These are phyloP conservation scores for Lachnellula arida DNA, from an alignment of 2,329 filamentous ascomycete species.

Conservation along the genomic window DNA sequence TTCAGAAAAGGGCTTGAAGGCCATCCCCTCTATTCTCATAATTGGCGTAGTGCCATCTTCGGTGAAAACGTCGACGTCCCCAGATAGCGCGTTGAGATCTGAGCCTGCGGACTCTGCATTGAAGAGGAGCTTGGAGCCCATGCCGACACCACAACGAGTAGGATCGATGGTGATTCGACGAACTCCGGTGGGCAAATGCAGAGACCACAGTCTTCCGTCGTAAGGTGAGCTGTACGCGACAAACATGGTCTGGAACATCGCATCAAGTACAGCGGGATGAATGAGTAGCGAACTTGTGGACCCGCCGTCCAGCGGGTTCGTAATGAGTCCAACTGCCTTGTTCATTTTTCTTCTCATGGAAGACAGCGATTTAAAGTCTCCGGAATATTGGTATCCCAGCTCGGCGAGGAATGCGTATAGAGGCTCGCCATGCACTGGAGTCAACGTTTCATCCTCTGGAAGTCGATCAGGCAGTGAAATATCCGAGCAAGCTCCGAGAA, in stretches of 20 bases:
- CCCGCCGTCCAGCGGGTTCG: neutral
- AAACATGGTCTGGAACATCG: constrained; percentile 50
- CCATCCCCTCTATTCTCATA: neutral
- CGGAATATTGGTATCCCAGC: neutral
- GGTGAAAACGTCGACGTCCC: constrained; percentile 5
- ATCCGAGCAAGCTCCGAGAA: neutral
- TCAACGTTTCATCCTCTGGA: neutral
- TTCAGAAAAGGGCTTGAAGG: constrained; percentile 1
- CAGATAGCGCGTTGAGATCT: neutral
- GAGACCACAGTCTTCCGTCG: constrained; percentile 10
- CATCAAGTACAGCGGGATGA: constrained; percentile 52
- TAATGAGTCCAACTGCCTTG: neutral
- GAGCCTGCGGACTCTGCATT: neutral
- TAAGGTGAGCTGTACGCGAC: constrained; percentile 9
- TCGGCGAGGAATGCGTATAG: neutral
- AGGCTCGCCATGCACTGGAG: neutral
- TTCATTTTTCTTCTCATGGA: neutral
- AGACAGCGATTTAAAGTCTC: neutral
- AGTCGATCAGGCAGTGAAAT: neutral
- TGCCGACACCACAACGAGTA: neutral
- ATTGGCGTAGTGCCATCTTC: neutral
- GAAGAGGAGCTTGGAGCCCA: neutral
- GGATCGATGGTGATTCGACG: constrained; percentile 11
- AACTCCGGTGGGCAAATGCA: constrained; percentile 15
- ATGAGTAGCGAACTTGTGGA: neutral